Base-by-base conservation (phyloP, 345 rosid species). In the Lepidium africanum region DNA sequence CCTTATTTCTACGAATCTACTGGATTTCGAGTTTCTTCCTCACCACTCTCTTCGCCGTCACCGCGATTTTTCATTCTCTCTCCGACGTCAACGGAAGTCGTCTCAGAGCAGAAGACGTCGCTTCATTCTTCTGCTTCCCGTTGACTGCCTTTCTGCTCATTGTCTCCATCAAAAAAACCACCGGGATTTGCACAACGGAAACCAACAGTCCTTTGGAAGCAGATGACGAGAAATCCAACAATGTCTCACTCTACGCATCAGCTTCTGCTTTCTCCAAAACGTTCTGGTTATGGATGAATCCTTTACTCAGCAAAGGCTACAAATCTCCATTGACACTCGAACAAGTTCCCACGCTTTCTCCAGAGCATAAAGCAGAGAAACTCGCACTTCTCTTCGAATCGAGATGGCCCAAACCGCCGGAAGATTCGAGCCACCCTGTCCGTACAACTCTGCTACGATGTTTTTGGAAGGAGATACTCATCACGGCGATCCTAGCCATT, bases 231-330 rank as follows among this genome's bases (percentile, higher is more conserved):
- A 82, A 86, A 73, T 53, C 84, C 48, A 71, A 38, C 19, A 80
- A 56, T 41, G 87, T 82, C 21, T 82, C 78, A 54, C 80, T 75
- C 27, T 90, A 83, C 39, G 94, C 97, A 66, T 80, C 94, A 9
- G 98, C 98, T 65, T 82, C 96, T 0, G 25, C 59, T 19, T 2
- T 84, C 36, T 90, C 97, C 2, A 90, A 82, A 62, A 65, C 77
- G 59, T 90, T 93, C 37, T 93, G 94, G 98, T 32, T 93, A 27
- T 93, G 97, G 98, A 87, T 93, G 88, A 93, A 88, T 76, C 97
- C 97, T 11, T 67, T 93, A 33, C 76, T 90, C 16, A 79, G 74
- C 47, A 85, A 83, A 80, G 98, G 97, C 23, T 93, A 87, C 71
- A 78, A 82, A 69, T 81, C 97, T 14, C 92, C 98, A 19, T 80